phyloP scores from a whole-genome alignment of 2,329 filamentous ascomycete genomes.

The Lithohypha guttulata region DNA sequence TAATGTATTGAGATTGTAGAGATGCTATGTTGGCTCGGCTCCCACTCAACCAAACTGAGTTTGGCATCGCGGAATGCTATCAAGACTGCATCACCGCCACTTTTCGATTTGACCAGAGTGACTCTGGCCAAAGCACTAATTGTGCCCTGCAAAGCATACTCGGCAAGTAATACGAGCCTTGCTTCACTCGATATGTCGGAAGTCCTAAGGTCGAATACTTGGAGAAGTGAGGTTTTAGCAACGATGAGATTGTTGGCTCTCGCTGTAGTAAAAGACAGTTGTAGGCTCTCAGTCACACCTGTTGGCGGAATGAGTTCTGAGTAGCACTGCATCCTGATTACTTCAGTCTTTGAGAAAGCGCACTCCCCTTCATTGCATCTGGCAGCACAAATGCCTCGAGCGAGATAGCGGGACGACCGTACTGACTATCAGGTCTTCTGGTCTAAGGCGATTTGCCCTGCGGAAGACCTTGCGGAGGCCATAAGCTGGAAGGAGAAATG shows the following conservation, averaged over 20 bases:
- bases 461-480: too few species aligned
- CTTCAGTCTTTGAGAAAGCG: too few species aligned
- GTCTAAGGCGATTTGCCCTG: too few species aligned
- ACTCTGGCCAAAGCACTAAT: conserved; percentile 73
- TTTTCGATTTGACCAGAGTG: conserved; percentile 59
- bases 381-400: too few species aligned
- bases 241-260: conserved; percentile 76
- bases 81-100: conserved; percentile 72
- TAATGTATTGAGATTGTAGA: conserved; percentile 92
- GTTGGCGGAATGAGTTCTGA: conserved; percentile 90
- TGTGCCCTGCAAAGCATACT: conserved; percentile 74
- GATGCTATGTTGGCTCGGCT: conserved; percentile 65
- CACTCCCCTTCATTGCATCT: background rate
- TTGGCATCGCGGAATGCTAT: conserved; percentile 84
- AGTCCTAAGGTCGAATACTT: conserved; percentile 69
- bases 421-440: too few species aligned
- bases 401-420: too few species aligned
- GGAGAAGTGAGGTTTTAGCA: conserved; percentile 83
- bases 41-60: conserved; percentile 88
- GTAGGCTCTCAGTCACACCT: conserved; percentile 80
- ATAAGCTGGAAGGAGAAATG: too few species aligned
- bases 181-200: conserved; percentile 46
- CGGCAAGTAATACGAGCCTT: conserved; percentile 73
- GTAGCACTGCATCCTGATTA: conserved; percentile 77
- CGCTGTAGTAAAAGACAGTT: conserved; percentile 64